These are phyloP conservation scores for Xylariaceae sp. DNA, from an alignment of 2,329 filamentous ascomycete species.

Conservation along the genomic window DNA sequence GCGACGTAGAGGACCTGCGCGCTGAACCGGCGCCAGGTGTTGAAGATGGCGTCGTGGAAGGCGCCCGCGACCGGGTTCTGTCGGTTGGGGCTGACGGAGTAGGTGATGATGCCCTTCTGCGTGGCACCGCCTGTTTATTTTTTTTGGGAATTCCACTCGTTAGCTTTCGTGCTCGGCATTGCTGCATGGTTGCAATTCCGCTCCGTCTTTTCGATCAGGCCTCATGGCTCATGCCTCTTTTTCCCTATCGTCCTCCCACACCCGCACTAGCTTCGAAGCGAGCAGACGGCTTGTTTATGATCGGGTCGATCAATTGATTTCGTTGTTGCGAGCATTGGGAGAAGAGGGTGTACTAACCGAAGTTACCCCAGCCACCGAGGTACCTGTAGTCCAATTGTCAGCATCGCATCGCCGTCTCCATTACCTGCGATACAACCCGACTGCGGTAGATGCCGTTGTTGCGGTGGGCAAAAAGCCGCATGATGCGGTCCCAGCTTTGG, in stretches of 20 bases:
- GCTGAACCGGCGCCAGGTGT: constrained; percentile 82
- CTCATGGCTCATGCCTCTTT: too few species aligned
- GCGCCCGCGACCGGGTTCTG: constrained; percentile 81
- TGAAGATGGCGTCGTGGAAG: constrained; percentile 82
- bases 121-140: constrained; percentile 52
- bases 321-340: neutral
- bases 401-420: constrained; percentile 14
- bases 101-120: constrained; percentile 62
- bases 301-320: constrained; percentile 4
- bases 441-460: too few species aligned
- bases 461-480: too few species aligned
- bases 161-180: constrained; percentile 16
- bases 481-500: too few species aligned
- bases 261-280: too few species aligned
- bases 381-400: constrained; percentile 46
- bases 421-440: too few species aligned
- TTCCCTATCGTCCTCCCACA: too few species aligned
- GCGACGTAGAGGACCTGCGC: constrained; percentile 84
- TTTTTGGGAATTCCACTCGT: constrained; percentile 14
- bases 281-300: too few species aligned
- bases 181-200: too few species aligned
- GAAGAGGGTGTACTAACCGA: constrained; percentile 54
- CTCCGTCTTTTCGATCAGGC: too few species aligned
- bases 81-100: constrained; percentile 78
- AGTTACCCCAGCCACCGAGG: constrained; percentile 67